Evolutionary conservation across 352 stramenopile species (phyloP).

Genomic region (Thalassiosira exigua): DNA sequence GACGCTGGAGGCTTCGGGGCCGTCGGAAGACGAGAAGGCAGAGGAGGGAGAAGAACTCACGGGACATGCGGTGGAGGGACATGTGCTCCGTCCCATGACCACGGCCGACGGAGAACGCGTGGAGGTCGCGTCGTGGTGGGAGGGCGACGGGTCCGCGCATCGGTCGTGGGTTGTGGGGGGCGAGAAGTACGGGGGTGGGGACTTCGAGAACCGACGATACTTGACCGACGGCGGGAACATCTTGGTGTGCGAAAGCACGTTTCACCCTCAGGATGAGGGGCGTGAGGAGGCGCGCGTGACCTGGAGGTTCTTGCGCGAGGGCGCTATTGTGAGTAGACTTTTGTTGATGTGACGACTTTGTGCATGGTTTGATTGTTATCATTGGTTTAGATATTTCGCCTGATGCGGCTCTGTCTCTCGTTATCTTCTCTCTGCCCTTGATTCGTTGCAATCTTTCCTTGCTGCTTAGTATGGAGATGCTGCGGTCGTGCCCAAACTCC

Average conservation of each 20-base stretch:
- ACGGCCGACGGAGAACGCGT: constrained; percentile 79
- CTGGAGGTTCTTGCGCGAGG: constrained; percentile 71
- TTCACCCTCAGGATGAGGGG: constrained; percentile 65
- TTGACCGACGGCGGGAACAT: constrained; percentile 63
- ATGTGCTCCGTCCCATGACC: constrained; percentile 57
- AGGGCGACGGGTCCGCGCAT: constrained; percentile 71
- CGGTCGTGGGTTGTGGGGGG: constrained; percentile 76
- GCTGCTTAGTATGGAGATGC: constrained; percentile 47
- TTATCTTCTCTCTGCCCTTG: not conserved
- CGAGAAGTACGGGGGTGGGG: constrained; percentile 75
- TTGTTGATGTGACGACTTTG: not conserved
- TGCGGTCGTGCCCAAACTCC: constrained; percentile 32
- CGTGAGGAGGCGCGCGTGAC: constrained; percentile 61
- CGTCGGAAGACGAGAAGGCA: not conserved
- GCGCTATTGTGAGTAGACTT: constrained; percentile 52
- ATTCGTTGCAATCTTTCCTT: not conserved
- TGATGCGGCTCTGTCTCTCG: not conserved
- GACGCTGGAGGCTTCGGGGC: constrained; percentile 64
- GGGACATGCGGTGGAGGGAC: constrained; percentile 50
- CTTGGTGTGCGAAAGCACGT: constrained; percentile 77
- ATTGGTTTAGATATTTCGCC: not conserved
- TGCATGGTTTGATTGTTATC: too few species aligned
- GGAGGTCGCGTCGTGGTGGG: constrained; percentile 78
- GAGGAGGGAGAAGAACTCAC: constrained; percentile 2
- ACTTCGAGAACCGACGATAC: constrained; percentile 81